Evolutionary conservation across 495 filamentous ascomycete species (phyloP).

Genomic region (Physcia stellaris): DNA sequence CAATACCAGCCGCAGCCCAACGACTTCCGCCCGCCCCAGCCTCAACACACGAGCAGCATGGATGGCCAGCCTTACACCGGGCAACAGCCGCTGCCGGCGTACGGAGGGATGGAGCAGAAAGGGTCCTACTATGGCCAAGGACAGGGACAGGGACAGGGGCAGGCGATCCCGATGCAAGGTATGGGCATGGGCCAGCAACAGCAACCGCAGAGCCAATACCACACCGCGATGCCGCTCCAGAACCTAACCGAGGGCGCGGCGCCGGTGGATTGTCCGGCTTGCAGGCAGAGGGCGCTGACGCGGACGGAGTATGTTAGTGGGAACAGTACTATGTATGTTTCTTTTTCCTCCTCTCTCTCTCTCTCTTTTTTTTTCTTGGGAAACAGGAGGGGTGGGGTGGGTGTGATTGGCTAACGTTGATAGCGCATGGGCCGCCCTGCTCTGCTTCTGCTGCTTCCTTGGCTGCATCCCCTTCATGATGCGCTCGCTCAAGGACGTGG

Average conservation of each 20-base stretch:
- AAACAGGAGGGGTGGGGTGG: not conserved
- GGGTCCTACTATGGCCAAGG: constrained; percentile 1
- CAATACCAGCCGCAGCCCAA: constrained; percentile 1
- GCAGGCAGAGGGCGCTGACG: constrained; percentile 34
- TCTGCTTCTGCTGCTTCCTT: constrained; percentile 33
- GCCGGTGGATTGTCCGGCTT: constrained; percentile 37
- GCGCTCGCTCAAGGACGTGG: constrained; percentile 34
- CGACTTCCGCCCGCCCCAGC: not conserved
- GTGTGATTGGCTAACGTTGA: not conserved
- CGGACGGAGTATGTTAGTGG: constrained; percentile 25
- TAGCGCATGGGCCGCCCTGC: constrained; percentile 36
- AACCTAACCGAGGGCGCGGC: constrained; percentile 19
- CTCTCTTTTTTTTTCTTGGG: not conserved
- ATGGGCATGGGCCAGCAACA: constrained; percentile 5
- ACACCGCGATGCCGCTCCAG: constrained; percentile 22
- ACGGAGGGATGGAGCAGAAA: too few relatives aligned
- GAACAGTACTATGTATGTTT: constrained; percentile 36
- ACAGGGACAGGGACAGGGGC: not conserved
- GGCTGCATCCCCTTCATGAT: constrained; percentile 41
- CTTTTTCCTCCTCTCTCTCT: not conserved
- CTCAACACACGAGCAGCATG: not conserved
- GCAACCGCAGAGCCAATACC: constrained; percentile 20
- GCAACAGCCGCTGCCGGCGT: not conserved
- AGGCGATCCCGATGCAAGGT: not conserved
- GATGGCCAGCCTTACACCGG: not conserved